phyloP scores from a whole-genome alignment of 805 yeast species.

The Yamadazyma akitaensis region DNA sequence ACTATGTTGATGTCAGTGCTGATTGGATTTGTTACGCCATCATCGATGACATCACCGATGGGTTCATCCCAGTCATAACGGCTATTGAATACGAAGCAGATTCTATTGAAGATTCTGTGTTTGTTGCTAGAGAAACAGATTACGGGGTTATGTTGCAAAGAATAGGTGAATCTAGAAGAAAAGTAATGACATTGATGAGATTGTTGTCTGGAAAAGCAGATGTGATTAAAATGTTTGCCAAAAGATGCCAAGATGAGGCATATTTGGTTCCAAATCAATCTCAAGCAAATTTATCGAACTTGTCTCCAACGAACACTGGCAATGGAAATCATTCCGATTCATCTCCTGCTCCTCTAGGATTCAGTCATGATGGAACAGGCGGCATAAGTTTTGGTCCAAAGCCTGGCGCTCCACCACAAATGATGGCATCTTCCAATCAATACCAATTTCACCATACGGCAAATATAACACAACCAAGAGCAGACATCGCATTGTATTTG shows the following conservation, averaged over 20 bases:
- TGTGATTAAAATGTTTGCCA: slow-evolving; percentile 93
- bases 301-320: slow-evolving; percentile 1
- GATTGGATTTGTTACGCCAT: slow-evolving; percentile 83
- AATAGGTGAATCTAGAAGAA: slow-evolving; percentile 86
- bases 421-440: slow-evolving; percentile 14
- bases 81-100: slow-evolving; percentile 78
- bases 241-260: slow-evolving; percentile 78
- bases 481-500: slow-evolving; percentile 84
- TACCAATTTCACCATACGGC: slow-evolving; percentile 17
- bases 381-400: slow-evolving; percentile 37
- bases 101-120: slow-evolving; percentile 81
- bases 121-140: slow-evolving; percentile 71
- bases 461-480: slow-evolving; percentile 59
- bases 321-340: not conserved
- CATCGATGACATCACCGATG: slow-evolving; percentile 82
- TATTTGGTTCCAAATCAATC: slow-evolving; percentile 2
- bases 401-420: slow-evolving; percentile 30
- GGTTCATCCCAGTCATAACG: slow-evolving; percentile 77
- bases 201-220: slow-evolving; percentile 91
- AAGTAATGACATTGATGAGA: slow-evolving; percentile 90
- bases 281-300: slow-evolving; percentile 6
- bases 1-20: slow-evolving; percentile 71
- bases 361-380: slow-evolving; percentile 15
- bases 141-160: slow-evolving; percentile 72
- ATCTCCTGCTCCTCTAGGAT: slow-evolving; percentile 9